Base-by-base conservation (phyloP, 106 monocot species). In the Amphibolis antarctica region DNA sequence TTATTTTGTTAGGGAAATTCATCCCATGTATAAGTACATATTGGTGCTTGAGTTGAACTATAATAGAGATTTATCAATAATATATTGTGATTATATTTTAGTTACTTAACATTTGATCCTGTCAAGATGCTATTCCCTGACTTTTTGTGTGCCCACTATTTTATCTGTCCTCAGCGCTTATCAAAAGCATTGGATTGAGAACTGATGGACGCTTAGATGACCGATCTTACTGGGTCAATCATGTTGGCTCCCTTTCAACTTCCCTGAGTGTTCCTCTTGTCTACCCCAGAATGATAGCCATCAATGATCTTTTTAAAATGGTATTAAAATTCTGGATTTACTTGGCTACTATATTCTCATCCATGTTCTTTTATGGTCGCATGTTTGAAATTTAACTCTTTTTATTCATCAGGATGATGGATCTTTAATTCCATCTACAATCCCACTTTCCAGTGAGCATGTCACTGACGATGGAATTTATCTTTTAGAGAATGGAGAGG, bases 401-500 rank as follows among this genome's bases (percentile, higher is more conserved):
- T 18, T 71, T n/a, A 42, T 69, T 30, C 70, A 44, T 25, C 71
- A 90, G 87, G 84, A 83, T 48, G 86, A 81, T 65, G 86, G 59
- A n/a, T 74, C 86, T 15, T 49, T 78, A 55, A 36, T 84, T 44
- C 64, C 83, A 71, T 29, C 80, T 55, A 71, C 72, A 31, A 53
- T 99, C 72, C 80, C 91, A 65, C 82, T 99, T 54, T 91, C 91
- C 19, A 83, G 82, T 68, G 98, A 88, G 75, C 80, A 99, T 76
- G 48, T 88, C 52, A 72, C 54, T 62, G 98, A 99, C 62, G 85
- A 91, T 75, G 98, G 98, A 19, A 74, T 99, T 62, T 99, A 82
- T 82, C 79, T 99, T 54, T 72, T 99, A 44, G 98, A 99, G 72
- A 99, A 99, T 83, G 98, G 98, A 28, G 98, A 99, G 55, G 91